These are phyloP conservation scores for Eucalyptus cladocalyx DNA, from an alignment of 345 rosid genomes.

Conservation along the genomic window DNA sequence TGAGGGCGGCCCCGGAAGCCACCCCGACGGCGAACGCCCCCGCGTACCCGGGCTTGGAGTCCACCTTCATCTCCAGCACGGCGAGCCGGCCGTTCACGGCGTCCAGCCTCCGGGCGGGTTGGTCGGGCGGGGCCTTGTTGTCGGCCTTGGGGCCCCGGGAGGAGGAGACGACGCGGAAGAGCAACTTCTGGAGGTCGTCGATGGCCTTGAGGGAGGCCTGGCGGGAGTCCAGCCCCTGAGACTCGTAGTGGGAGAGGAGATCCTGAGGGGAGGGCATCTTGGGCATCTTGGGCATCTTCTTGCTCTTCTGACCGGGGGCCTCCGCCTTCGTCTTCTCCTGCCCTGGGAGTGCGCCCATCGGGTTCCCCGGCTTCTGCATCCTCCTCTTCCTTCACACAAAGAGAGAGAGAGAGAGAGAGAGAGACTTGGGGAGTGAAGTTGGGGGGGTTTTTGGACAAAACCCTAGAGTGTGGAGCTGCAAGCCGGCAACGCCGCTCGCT, in stretches of 20 bases:
- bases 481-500: background rate
- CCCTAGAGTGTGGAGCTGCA: background rate
- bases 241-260: constrained; percentile 65
- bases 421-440: background rate
- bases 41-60: constrained; percentile 64
- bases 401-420: background rate
- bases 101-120: constrained; percentile 49
- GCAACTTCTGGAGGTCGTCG: constrained; percentile 74
- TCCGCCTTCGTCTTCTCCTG: background rate
- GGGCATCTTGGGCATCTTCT: background rate
- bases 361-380: background rate
- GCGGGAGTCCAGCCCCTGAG: constrained; percentile 55
- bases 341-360: background rate
- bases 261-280: constrained; percentile 59
- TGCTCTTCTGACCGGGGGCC: background rate
- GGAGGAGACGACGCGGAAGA: constrained; percentile 40
- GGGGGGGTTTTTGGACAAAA: background rate
- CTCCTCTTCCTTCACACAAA: background rate
- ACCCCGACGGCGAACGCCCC: constrained; percentile 55
- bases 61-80: constrained; percentile 70
- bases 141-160: constrained; percentile 31
- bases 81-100: constrained; percentile 38
- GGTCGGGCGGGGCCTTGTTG: constrained; percentile 20
- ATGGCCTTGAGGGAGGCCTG: constrained; percentile 78
- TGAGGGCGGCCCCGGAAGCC: constrained; percentile 61